Evolutionary conservation across 176 grass and related monocot genomes (phyloP), one percentile per base, ranked within the genome.

Genomic region (Eragrostis nindensis): DNA sequence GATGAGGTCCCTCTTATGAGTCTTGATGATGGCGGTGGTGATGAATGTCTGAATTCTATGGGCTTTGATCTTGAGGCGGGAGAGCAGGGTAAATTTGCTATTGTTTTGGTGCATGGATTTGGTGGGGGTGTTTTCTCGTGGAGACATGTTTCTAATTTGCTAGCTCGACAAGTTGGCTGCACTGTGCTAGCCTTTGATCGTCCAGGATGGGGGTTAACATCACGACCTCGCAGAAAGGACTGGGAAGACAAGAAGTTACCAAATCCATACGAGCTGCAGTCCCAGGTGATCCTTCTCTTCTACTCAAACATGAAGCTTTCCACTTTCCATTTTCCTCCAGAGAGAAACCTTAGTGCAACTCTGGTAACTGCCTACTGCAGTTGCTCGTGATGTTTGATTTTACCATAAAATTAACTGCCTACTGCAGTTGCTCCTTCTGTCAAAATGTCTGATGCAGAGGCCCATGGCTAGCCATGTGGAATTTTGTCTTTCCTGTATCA

Each of bases 121-220:
- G 95, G 95, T 78, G 95, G 95, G 29, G 95, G 95, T 26, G 90
- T 98, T 49, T 98, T 98, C 84, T 90, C 95, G 12, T 98, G 95
- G 92, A 94, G 95, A 22, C 90, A 93, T 68, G 68, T 98, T 46
- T 79, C 79, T 77, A 87, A 73, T 67, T 84, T 88, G 81, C 80
- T 98, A 79, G 80, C 92, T 75, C 83, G 81, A 45, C 84, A 98
- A 72, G 82, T 98, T 57, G 92, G 90, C 19, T 86, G 85, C 49
- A 84, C 82, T 36, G 95, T 98, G 68, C 75, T 93, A 14, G 86
- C 95, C 38, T 95, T 95, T 86, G 95, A 98, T 87, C 90, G 95
- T 50, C 95, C 95, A 83, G 95, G 95, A 47, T 98, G 95, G 95
- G 95, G 95, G 36, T 92, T 95, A 59, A 93, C 95, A 44, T 91